Base-by-base conservation (phyloP, 441 rosid species). In the Populus hybrid region DNA sequence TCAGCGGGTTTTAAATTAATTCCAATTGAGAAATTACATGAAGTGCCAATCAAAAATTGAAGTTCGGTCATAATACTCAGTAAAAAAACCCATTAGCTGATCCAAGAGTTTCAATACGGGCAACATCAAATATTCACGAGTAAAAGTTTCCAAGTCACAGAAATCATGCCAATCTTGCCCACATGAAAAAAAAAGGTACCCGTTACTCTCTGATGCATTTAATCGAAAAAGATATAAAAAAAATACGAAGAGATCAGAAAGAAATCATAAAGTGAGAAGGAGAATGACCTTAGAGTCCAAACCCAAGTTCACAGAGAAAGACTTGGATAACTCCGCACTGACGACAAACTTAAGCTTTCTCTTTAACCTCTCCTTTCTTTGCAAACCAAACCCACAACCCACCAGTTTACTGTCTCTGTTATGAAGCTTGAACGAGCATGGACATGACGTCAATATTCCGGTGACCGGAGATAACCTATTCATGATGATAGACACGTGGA, bases 221-320 rank as follows among this genome's bases (percentile, higher is more conserved):
- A 75, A 78, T 80, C 81, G 72, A 80, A 78, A 70, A 82, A 21
- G 28, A n/a, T n/a, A 56, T 4, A 28, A 45, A 11, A 77, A 31
- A 16, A 69, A 42, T 69, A 69, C 53, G 53, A 9, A 7, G 50
- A 24, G 24, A 33, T 2, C 65, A 53, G 36, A 61, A 5, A 16
- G 1, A 59, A 29, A 1, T 61, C 70, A 40, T 24, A 76, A 16
- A 12, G n/a, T 20, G 5, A 2, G 24, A 42, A 61, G 31, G 23
- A 16, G 29, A 4, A 28, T 36, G 20, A 91, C 97, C 98, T 90
- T 91, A 81, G 94, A 90, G 79, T 93, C 95, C 88, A 90, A 86
- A 69, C 90, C 94, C 64, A 87, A 77, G 84, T 83, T 83, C 10
- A 80, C 77, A 71, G 95, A 82, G 84, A 89, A 89, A 8, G 89